These are phyloP conservation scores for Rhizoctonia solani DNA, from an alignment of 1,284 basidiomycete genomes.

Conservation along the genomic window DNA sequence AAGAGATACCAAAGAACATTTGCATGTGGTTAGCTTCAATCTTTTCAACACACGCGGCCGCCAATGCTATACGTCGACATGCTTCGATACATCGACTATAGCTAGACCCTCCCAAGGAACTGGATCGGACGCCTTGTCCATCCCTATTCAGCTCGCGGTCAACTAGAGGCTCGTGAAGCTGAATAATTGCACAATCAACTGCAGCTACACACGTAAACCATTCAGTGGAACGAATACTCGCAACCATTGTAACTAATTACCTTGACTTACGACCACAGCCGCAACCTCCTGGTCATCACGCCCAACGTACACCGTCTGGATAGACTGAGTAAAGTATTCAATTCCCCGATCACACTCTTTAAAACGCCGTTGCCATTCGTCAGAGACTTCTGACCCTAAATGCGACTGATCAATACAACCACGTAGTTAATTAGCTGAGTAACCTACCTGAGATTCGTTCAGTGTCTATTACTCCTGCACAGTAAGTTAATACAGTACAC, in stretches of 20 bases:
- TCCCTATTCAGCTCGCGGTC: not conserved
- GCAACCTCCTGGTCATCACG: not conserved
- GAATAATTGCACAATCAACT: not conserved
- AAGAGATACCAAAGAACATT: conserved; percentile 2
- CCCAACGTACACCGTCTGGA: not conserved
- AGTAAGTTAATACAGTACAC: not conserved
- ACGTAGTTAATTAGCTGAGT: not conserved
- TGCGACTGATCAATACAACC: not conserved
- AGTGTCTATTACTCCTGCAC: not conserved
- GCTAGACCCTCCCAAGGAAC: not conserved
- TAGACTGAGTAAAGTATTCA: not conserved
- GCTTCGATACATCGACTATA: conserved; percentile 7
- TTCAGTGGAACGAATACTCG: not conserved
- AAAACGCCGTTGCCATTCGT: not conserved
- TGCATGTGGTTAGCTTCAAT: conserved; percentile 9
- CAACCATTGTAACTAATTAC: not conserved
- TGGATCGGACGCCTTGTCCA: not conserved
- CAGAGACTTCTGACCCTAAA: not conserved
- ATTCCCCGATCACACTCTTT: not conserved
- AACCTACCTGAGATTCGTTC: conserved; percentile 6
- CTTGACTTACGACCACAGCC: not conserved
- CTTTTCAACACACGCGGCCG: not conserved
- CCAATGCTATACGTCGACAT: conserved; percentile 5
- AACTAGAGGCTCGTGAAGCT: conserved; percentile 1
- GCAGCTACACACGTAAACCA: too few relatives aligned